phyloP scores from a whole-genome alignment of 2,329 filamentous ascomycete species.

The Colletotrichum eleusines region DNA sequence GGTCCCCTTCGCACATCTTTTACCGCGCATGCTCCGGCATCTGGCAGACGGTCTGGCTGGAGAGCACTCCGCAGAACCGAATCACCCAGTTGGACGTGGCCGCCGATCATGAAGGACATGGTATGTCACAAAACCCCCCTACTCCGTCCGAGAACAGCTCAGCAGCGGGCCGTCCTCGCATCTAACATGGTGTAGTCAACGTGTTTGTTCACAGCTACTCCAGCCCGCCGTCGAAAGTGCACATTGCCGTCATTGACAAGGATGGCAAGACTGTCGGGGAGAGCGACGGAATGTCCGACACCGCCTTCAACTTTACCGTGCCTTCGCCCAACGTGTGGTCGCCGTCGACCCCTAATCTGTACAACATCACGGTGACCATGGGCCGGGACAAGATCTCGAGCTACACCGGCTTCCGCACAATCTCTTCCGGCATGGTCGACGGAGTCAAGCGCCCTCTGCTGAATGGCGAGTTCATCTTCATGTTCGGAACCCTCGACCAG shows the following conservation, averaged over 20 bases:
- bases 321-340: conserved; percentile 72
- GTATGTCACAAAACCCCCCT: conserved; percentile 49
- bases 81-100: conserved; percentile 70
- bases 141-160: background rate
- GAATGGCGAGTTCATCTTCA: conserved; percentile 77
- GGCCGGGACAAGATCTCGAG: conserved; percentile 67
- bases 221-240: conserved; percentile 50
- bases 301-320: conserved; percentile 67
- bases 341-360: conserved; percentile 71
- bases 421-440: conserved; percentile 67
- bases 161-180: background rate
- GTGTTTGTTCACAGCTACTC: conserved; percentile 65
- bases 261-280: conserved; percentile 57
- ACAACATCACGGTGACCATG: conserved; percentile 70
- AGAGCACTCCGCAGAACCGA: conserved; percentile 68
- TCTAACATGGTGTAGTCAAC: conserved; percentile 57
- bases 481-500: conserved; percentile 77
- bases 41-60: conserved; percentile 81
- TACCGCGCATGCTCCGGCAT: conserved; percentile 80
- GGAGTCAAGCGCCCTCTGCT: conserved; percentile 72
- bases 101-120: conserved; percentile 66
- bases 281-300: conserved; percentile 59
- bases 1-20: conserved; percentile 72
- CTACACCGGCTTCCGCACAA: conserved; percentile 77
- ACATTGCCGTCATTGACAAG: conserved; percentile 52